Conservation (phyloP, 2,329 filamentous ascomycete species). For the Colletotrichum theobromicola region DNA sequence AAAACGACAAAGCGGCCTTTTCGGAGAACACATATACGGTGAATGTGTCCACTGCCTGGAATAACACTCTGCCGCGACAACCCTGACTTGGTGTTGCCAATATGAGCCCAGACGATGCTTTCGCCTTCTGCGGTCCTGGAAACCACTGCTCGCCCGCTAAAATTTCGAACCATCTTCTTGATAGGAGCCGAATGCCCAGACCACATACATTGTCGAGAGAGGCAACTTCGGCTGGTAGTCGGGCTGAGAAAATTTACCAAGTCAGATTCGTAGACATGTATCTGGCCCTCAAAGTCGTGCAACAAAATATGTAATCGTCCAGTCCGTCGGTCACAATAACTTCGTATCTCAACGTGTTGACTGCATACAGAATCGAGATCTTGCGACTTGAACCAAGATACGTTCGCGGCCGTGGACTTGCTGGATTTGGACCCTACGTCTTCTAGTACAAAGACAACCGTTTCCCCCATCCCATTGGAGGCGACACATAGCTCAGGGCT, state of each 20-base stretch:
- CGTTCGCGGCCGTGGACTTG: constrained; percentile 74
- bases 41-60: constrained; percentile 72
- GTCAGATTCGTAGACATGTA: constrained; percentile 81
- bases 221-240: constrained; percentile 61
- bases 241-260: constrained; percentile 84
- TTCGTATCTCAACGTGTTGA: constrained; percentile 70
- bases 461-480: constrained; percentile 80
- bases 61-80: constrained; percentile 73
- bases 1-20: constrained; percentile 84
- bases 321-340: constrained; percentile 70
- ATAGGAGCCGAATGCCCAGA: constrained; percentile 83
- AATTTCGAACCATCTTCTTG: constrained; percentile 86
- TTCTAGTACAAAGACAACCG: constrained; percentile 93
- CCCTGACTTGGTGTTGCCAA: constrained; percentile 53
- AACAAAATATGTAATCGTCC: constrained; percentile 75
- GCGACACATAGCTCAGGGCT: constrained; percentile 88
- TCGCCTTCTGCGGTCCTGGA: constrained; percentile 82
- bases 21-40: constrained; percentile 78
- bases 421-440: constrained; percentile 77
- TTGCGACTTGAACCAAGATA: constrained; percentile 74
- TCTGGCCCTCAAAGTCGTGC: constrained; percentile 84
- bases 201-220: constrained; percentile 72
- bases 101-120: constrained; percentile 82
- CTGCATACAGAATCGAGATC: constrained; percentile 50
- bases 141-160: constrained; percentile 78